Conservation (phyloP, 768 basidiomycete genomes). For the Leccinum rimulosum region DNA sequence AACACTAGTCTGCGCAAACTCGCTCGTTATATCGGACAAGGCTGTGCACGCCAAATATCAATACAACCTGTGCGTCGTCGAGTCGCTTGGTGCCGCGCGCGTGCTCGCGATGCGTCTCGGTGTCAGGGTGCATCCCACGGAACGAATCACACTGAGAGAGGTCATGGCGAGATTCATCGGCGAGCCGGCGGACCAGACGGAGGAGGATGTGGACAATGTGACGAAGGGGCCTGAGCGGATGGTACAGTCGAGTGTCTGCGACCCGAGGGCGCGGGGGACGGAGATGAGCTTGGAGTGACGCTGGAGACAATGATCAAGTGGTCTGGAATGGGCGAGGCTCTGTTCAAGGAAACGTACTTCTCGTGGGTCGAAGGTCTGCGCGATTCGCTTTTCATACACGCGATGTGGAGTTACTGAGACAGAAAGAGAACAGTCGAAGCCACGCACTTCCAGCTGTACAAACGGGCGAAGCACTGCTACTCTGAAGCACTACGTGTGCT, state of each 20-base stretch:
- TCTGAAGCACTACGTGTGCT: slow-evolving; percentile 80
- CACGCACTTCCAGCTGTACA: slow-evolving; percentile 78
- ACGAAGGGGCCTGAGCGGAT: slow-evolving; percentile 47
- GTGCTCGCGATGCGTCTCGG: slow-evolving; percentile 63
- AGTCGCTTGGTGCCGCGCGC: slow-evolving; percentile 78
- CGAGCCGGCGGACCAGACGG: slow-evolving; percentile 39
- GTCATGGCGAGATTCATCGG: slow-evolving; percentile 58
- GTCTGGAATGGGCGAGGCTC: slow-evolving; percentile 51
- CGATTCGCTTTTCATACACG: background rate
- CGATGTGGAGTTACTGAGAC: background rate
- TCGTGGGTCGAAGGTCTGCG: slow-evolving; percentile 75
- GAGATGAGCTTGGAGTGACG: slow-evolving; percentile 56
- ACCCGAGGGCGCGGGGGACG: slow-evolving; percentile 34
- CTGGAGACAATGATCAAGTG: slow-evolving; percentile 71
- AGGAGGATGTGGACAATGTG: slow-evolving; percentile 44
- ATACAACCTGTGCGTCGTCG: slow-evolving; percentile 92
- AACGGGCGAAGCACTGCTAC: slow-evolving; percentile 78
- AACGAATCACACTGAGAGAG: slow-evolving; percentile 61
- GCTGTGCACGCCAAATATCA: slow-evolving; percentile 68
- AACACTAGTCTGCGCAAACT: slow-evolving; percentile 37
- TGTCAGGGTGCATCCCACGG: slow-evolving; percentile 36
- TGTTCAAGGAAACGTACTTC: slow-evolving; percentile 67
- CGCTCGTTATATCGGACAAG: slow-evolving; percentile 80
- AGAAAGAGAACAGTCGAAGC: slow-evolving; percentile 52
- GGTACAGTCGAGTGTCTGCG: slow-evolving; percentile 51